These are phyloP conservation scores for Xylaria sp. DNA, from an alignment of 2,329 filamentous ascomycete genomes.

Conservation along the genomic window DNA sequence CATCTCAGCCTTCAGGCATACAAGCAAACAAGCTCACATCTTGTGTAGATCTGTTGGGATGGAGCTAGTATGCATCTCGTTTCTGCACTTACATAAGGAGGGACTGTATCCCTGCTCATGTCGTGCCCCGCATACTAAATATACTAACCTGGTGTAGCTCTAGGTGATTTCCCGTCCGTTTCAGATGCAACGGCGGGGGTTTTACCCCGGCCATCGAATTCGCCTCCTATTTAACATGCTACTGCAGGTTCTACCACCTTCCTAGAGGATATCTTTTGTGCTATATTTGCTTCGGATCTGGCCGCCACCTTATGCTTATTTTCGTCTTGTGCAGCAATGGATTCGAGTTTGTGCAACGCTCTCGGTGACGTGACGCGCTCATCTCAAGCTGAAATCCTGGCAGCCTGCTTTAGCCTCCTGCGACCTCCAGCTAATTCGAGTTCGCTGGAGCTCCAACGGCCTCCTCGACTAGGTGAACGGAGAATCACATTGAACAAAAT, in stretches of 20 bases:
- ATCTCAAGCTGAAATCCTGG: background rate
- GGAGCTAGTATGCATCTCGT: background rate
- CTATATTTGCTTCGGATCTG: background rate
- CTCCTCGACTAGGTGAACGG: background rate
- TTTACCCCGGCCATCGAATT: background rate
- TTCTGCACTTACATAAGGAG: background rate
- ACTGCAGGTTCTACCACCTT: background rate
- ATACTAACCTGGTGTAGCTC: background rate
- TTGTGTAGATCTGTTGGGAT: background rate
- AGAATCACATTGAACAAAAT: background rate
- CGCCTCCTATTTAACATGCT: background rate
- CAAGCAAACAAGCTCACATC: background rate
- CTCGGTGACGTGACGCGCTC: background rate
- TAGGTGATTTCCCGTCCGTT: constrained; percentile 7
- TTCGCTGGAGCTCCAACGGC: background rate
- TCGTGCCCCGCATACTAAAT: background rate
- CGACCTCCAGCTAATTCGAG: background rate
- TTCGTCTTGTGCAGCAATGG: background rate
- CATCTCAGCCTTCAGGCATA: background rate
- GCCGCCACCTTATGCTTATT: background rate
- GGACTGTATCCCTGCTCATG: constrained; percentile 2
- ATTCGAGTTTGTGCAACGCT: no score
- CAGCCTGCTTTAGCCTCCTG: background rate
- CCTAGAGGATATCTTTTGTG: background rate
- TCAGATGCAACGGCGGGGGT: background rate